Base-by-base conservation (phyloP, 129 eudicot genomes). In the Centaurea solstitialis region DNA sequence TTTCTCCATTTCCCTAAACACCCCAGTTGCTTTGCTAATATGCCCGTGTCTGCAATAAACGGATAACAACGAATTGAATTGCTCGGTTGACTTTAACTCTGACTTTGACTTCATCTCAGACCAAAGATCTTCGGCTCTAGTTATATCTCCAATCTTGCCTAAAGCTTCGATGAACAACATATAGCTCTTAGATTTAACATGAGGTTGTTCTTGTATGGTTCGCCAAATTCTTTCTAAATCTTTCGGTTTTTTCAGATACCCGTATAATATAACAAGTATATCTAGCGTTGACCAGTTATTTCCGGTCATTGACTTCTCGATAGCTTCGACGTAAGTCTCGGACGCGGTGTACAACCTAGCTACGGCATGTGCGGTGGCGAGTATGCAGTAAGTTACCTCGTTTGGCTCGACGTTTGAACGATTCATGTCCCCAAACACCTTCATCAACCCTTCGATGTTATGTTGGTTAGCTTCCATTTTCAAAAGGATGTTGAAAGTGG, bases 391-490 rank as follows among this genome's bases (percentile, higher is more conserved):
- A 24, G 98, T 70, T 77, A 93, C 89, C 88, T 93, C 99, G 71
- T 93, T 91, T n/a, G 99, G 97, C 18, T 93, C 95, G 18, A 90
- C 84, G 70, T 77, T 77, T 23, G 84, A 76, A 12, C 77, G 81
- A 47, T 86, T 96, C 99, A 96, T 96, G 68, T 96, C 98, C 75
- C 74, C 74, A 17, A 86, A 89, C 6, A 93, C 98, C 72, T 86
- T 91, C 33, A 86, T 74, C 26, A 93, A 72, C n/a, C 97, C 89
- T 68, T 88, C 91, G 15, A 96, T 87, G 53, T 89, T 89, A 82
- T 96, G 99, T 33, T 93, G 90, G 79, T 86, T 86, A 70, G 99
- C 97, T 88, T 96, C 98, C 61, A 93, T 88, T 84, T 96, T 96
- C 66, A 96, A 61, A 37, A 91, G 89, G 79, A 96, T 96, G 83